phyloP scores from a whole-genome alignment of 106 monocot species.

The Acorus calamus region DNA sequence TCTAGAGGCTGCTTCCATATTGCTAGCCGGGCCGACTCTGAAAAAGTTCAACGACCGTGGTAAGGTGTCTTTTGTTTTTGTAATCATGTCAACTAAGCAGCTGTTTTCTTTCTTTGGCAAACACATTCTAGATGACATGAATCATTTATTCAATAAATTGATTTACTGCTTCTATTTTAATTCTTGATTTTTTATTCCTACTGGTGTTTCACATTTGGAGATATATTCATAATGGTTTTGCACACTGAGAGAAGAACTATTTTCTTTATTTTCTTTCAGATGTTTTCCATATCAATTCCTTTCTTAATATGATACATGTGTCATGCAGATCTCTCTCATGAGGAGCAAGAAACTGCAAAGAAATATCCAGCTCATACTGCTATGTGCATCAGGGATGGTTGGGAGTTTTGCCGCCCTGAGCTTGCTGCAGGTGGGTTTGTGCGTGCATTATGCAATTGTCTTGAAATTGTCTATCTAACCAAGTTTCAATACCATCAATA shows the following conservation, averaged over 20 bases:
- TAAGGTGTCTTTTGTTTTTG: conserved; percentile 10
- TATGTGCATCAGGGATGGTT: conserved; percentile 82
- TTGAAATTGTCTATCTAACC: too few species aligned
- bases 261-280: too few species aligned
- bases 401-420: conserved; percentile 72
- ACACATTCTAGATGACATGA: too few species aligned
- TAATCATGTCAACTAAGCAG: too few species aligned
- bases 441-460: too few species aligned
- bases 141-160: too few species aligned
- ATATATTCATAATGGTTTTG: not conserved
- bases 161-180: not conserved
- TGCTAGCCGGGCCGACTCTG: conserved; percentile 80
- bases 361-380: conserved; percentile 79
- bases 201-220: not conserved
- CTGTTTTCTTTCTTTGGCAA: too few species aligned
- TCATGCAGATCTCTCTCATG: conserved; percentile 66
- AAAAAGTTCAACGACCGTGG: conserved; percentile 96
- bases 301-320: not conserved
- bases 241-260: too few species aligned
- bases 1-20: conserved; percentile 77
- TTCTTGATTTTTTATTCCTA: not conserved
- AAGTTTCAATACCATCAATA: too few species aligned
- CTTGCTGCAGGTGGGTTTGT: conserved; percentile 51
- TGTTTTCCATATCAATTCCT: too few species aligned
- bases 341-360: conserved; percentile 61